Base-by-base conservation (phyloP, 176 grass and related monocot genomes). In the Bonia amplexicaulis region DNA sequence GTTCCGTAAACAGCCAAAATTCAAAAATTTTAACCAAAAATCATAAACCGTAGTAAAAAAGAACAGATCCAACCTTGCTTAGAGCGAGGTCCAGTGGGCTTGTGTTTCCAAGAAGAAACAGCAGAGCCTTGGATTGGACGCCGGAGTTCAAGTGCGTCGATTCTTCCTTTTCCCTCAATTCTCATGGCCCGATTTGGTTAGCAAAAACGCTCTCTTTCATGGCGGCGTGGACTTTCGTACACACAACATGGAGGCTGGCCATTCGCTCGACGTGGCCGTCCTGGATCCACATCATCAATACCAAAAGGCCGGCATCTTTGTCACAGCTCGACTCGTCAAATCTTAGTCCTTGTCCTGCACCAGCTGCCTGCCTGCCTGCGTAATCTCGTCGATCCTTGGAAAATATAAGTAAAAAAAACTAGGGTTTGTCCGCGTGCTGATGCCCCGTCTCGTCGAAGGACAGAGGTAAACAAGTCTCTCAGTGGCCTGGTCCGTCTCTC, bases 281-380 rank as follows among this genome's bases (percentile, higher is more conserved):
- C 65, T 37, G 63, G 25, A 57, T 66, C 49, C 70, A 17, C 31
- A 22, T 9, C 31, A 83, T 40, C 33, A 20, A 25, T 6, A 45
- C 70, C 14, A 76, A 68, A 76, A 29, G 20, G 42, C 29, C 33
- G 31, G 31, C 31, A 33, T 82, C 73, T 47, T 79, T 23, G 79
- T 58, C 84, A 42, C 83, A 12, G 71, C 17, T 54, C 37, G 9
- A 63, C 63, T 64, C n/a, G 73, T 86, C 88, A 86, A 86, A 29
- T 82, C 11, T 29, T 72, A 78, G 63, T n/a, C n/a, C n/a, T n/a
- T 3, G 66, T 80, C 87, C 44, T 85, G 69, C 29, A n/a, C 10
- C 22, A 35, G 20, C 33, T 39, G n/a, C 3, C 12, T 19, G 51
- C 52, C 17, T 8, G 0, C 9, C 48, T 44, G 42, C 46, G 66